Conservation (phyloP, 345 rosid species). For the Brassica nigra region DNA sequence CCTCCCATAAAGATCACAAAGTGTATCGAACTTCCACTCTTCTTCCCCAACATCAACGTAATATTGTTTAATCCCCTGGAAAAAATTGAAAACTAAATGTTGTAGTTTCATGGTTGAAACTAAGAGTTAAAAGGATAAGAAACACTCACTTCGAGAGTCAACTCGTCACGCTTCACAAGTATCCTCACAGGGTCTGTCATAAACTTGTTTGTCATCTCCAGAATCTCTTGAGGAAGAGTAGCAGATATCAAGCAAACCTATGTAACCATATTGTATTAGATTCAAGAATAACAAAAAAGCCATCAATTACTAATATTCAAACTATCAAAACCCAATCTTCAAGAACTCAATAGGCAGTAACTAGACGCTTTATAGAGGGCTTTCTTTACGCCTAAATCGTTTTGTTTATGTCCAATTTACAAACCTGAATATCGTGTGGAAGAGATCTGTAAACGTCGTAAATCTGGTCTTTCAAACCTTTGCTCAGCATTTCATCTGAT, state of each 20-base stretch:
- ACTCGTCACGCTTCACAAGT: constrained; percentile 89
- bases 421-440: constrained; percentile 86
- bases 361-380: too few relatives aligned
- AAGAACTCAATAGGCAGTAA: too few relatives aligned
- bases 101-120: neutral
- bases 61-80: constrained; percentile 89
- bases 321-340: too few relatives aligned
- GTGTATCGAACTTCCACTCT: constrained; percentile 95
- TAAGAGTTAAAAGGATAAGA: neutral
- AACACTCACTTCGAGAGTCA: constrained; percentile 74
- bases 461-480: constrained; percentile 97
- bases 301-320: too few relatives aligned
- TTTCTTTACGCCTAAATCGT: too few relatives aligned
- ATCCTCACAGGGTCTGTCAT: constrained; percentile 96
- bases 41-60: constrained; percentile 89
- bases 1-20: constrained; percentile 91
- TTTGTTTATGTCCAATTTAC: too few relatives aligned
- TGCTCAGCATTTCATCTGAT: constrained; percentile 95
- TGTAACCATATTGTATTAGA: too few relatives aligned
- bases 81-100: neutral
- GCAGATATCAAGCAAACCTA: constrained; percentile 88
- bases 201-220: constrained; percentile 89
- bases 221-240: constrained; percentile 88
- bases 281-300: too few relatives aligned
- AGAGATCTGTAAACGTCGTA: constrained; percentile 88